Conservation (phyloP, 345 rosid species). For the Euphorbia tirucalli region DNA sequence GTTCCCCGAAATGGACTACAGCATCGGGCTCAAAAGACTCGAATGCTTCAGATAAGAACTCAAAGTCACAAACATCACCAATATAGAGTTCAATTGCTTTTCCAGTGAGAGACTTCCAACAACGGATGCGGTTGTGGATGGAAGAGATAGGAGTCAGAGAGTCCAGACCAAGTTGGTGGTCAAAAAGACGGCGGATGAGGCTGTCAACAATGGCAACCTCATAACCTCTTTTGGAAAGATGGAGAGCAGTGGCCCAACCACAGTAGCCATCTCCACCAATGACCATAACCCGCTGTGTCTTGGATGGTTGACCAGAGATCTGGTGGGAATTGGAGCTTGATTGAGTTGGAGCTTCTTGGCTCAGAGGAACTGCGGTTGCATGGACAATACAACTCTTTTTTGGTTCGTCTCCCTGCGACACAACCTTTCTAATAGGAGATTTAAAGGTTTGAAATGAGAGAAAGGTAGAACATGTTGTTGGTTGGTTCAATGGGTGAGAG, state of each 20-base stretch:
- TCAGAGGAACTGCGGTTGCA: constrained; percentile 47
- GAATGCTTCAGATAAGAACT: constrained; percentile 77
- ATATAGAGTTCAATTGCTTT: constrained; percentile 71
- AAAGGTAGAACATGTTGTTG: constrained; percentile 26
- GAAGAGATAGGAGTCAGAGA: constrained; percentile 87
- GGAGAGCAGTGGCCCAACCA: constrained; percentile 98
- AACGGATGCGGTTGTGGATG: constrained; percentile 70
- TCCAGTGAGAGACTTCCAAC: constrained; percentile 89
- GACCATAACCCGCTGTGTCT: constrained; percentile 74
- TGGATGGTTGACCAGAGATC: constrained; percentile 39
- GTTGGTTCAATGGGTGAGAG: constrained; percentile 27
- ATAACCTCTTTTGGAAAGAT: constrained; percentile 76
- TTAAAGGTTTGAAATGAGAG: constrained; percentile 36
- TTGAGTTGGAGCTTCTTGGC: constrained; percentile 55
- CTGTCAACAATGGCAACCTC: constrained; percentile 80
- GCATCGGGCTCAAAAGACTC: constrained; percentile 87
- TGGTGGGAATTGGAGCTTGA: constrained; percentile 33
- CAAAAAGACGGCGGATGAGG: constrained; percentile 84
- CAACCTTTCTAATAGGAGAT: constrained; percentile 31
- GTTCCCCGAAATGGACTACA: constrained; percentile 94
- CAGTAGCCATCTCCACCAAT: constrained; percentile 99
- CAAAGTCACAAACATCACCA: constrained; percentile 94
- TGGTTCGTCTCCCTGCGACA: constrained; percentile 30
- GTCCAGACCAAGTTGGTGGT: constrained; percentile 89
- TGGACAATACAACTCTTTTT: constrained; percentile 31